These are phyloP conservation scores for Elsinoe perseae DNA, from an alignment of 2,329 filamentous ascomycete genomes.

Conservation along the genomic window DNA sequence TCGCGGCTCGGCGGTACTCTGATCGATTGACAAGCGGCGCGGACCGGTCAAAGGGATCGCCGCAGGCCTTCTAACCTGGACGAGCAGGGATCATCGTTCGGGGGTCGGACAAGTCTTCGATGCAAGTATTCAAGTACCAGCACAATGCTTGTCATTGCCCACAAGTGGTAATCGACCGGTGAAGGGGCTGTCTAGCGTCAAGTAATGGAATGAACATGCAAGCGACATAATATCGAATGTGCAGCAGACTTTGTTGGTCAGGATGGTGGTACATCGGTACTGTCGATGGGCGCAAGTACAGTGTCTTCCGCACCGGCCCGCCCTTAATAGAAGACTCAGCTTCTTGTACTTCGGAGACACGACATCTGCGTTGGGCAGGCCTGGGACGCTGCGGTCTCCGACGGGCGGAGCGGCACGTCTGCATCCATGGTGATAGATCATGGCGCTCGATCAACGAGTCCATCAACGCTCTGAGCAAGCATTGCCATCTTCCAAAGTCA, in stretches of 20 bases:
- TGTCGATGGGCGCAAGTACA: no score
- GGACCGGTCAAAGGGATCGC: background rate
- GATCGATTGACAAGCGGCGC: background rate
- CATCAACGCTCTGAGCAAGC: background rate
- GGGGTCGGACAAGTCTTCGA: background rate
- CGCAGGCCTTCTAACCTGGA: background rate
- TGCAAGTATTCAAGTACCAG: background rate
- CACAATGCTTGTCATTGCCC: background rate
- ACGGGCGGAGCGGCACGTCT: background rate
- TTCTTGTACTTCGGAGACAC: no score
- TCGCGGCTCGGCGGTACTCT: background rate
- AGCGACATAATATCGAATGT: background rate
- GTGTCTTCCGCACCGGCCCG: no score
- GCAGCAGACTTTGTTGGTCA: no score
- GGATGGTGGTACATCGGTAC: no score
- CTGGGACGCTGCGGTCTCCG: no score
- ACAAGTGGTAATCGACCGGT: background rate
- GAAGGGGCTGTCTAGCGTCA: background rate
- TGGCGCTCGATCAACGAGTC: no score
- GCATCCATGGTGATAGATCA: background rate
- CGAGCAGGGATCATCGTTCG: background rate
- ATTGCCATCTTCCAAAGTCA: background rate
- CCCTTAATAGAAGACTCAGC: no score
- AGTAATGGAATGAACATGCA: background rate
- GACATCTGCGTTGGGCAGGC: no score